Evolutionary conservation across 2,329 filamentous ascomycete species (phyloP).

Genomic region (Penicillium expansum): DNA sequence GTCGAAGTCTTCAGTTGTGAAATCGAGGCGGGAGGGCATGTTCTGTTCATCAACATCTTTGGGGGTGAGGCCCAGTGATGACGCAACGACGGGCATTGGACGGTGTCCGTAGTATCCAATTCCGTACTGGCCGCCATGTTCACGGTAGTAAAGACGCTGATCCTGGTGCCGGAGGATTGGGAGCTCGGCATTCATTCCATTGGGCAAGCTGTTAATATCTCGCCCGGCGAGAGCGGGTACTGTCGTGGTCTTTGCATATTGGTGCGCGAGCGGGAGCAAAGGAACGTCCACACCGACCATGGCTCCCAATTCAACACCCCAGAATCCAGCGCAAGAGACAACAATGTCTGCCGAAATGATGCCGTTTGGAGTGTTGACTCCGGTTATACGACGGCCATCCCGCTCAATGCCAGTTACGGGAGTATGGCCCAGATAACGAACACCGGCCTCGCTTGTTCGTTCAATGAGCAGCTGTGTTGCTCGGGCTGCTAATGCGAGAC

Average conservation of each 20-base stretch:
- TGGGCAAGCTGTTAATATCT: conserved; percentile 47
- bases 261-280: conserved; percentile 60
- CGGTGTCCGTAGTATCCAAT: conserved; percentile 65
- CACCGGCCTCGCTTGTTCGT: conserved; percentile 57
- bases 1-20: conserved; percentile 59
- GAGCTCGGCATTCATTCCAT: conserved; percentile 49
- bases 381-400: conserved; percentile 52
- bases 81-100: conserved; percentile 59
- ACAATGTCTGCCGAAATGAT: conserved; percentile 59
- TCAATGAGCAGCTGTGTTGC: conserved; percentile 61
- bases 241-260: conserved; percentile 61
- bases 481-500: conserved; percentile 59
- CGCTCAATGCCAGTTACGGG: conserved; percentile 58
- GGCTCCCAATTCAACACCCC: conserved; percentile 63
- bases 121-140: conserved; percentile 61
- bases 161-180: conserved; percentile 64
- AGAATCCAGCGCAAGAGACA: conserved; percentile 63
- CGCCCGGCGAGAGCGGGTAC: conserved; percentile 47
- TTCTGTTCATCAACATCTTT: conserved; percentile 56
- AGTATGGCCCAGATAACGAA: conserved; percentile 56
- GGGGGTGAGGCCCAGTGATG: conserved; percentile 53
- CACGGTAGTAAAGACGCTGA: conserved; percentile 62
- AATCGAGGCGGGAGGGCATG: conserved; percentile 63
- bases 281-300: conserved; percentile 60
- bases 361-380: conserved; percentile 52